These are phyloP conservation scores for Moricandia moricandioides DNA, from an alignment of 345 rosid genomes.

Conservation along the genomic window DNA sequence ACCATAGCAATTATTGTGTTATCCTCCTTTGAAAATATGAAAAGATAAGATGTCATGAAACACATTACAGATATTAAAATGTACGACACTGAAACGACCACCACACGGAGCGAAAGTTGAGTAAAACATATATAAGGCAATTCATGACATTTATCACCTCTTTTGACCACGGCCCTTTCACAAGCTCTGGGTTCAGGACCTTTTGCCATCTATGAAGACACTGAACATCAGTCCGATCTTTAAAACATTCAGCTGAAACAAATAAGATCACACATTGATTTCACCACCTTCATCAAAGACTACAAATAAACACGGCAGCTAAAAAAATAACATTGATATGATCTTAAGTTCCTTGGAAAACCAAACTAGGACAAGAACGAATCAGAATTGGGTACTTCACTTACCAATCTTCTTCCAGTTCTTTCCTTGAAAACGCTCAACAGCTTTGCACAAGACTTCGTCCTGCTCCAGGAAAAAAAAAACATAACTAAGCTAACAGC, in stretches of 20 bases:
- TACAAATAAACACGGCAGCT: not conserved
- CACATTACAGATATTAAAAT: not conserved
- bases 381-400: not conserved
- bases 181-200: constrained; percentile 95
- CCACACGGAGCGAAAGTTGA: not conserved
- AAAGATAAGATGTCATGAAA: constrained; percentile 10
- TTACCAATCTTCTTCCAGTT: constrained; percentile 99
- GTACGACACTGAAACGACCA: not conserved
- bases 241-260: constrained; percentile 89
- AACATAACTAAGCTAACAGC: not conserved
- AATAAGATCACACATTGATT: constrained; percentile 36
- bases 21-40: constrained; percentile 63
- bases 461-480: constrained; percentile 51
- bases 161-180: constrained; percentile 99
- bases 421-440: constrained; percentile 95
- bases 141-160: constrained; percentile 61
- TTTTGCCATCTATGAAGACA: constrained; percentile 99
- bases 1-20: constrained; percentile 73
- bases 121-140: constrained; percentile 8
- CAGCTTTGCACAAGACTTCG: constrained; percentile 88
- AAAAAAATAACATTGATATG: not conserved
- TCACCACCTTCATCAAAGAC: not conserved
- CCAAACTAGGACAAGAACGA: constrained; percentile 1
- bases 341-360: not conserved
- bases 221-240: constrained; percentile 98